Conservation (phyloP, 1,284 basidiomycete species). For the Amylostereum chailletii region DNA sequence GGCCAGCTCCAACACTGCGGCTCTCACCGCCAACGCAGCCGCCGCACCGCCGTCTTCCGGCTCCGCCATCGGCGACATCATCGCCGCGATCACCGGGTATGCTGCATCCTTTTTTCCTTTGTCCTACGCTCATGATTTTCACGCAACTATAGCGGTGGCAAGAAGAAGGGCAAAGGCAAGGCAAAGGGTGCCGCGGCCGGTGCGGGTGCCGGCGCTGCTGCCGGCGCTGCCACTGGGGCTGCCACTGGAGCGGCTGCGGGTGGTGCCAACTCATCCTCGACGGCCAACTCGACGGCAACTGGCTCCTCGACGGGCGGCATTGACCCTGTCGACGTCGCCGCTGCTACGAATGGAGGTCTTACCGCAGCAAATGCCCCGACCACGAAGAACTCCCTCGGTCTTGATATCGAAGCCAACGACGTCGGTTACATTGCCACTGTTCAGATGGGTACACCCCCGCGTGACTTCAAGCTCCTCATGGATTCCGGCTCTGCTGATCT, state of each 20-base stretch:
- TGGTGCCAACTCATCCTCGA: background rate
- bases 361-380: slow-evolving; percentile 45
- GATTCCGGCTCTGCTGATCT: slow-evolving; percentile 84
- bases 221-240: slow-evolving; percentile 8
- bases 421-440: slow-evolving; percentile 64
- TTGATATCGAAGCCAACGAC: slow-evolving; percentile 62
- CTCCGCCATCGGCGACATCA: background rate
- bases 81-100: background rate
- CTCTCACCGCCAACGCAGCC: too few relatives aligned
- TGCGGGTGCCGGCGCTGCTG: slow-evolving; percentile 10
- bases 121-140: slow-evolving; percentile 24
- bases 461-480: slow-evolving; percentile 68
- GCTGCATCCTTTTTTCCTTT: background rate
- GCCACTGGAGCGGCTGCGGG: slow-evolving; percentile 9
- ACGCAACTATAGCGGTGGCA: slow-evolving; percentile 5
- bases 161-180: slow-evolving; percentile 6
- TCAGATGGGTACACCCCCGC: slow-evolving; percentile 72
- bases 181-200: slow-evolving; percentile 8
- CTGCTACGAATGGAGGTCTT: slow-evolving; percentile 31
- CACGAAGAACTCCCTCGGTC: slow-evolving; percentile 52
- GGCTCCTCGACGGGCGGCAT: slow-evolving; percentile 11
- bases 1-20: background rate
- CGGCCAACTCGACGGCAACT: background rate
- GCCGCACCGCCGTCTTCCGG: too few relatives aligned
- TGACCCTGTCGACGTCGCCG: slow-evolving; percentile 26